Percentiles rank a stretch among this genome's conserved stretches.
phyloP scores from a whole-genome alignment of 768 basidiomycete species.

The Mycena vitilis region DNA sequence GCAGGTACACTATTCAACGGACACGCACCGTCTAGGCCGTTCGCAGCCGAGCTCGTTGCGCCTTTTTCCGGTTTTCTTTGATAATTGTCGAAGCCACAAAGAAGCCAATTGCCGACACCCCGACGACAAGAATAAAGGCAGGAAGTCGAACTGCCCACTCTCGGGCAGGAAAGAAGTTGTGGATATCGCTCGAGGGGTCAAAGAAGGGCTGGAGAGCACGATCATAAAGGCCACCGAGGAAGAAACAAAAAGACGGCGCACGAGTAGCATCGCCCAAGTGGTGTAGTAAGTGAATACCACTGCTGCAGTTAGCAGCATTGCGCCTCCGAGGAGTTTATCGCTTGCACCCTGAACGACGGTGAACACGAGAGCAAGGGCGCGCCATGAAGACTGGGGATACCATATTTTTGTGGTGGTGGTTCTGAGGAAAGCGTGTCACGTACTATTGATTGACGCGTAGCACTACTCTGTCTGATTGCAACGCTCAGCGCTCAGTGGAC shows the following conservation, averaged over 20 bases:
- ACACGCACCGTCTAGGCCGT: slow-evolving; percentile 58
- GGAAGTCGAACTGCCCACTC: slow-evolving; percentile 95
- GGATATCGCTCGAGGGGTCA: slow-evolving; percentile 76
- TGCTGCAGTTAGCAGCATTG: slow-evolving; percentile 83
- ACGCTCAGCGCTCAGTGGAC: too few species aligned
- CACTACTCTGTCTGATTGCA: slow-evolving; percentile 1
- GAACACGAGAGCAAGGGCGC: slow-evolving; percentile 9
- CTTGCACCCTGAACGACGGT: slow-evolving; percentile 71
- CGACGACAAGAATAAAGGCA: slow-evolving; percentile 83
- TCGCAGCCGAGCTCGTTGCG: slow-evolving; percentile 69
- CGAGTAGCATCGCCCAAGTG: slow-evolving; percentile 89
- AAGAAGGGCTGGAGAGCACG: slow-evolving; percentile 78
- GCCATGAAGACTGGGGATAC: slow-evolving; percentile 23
- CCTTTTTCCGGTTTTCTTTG: slow-evolving; percentile 78
- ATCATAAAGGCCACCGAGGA: slow-evolving; percentile 23
- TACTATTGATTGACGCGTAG: slow-evolving; percentile 10
- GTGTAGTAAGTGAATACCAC: slow-evolving; percentile 92
- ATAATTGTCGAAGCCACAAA: slow-evolving; percentile 84
- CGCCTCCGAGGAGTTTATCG: slow-evolving; percentile 83
- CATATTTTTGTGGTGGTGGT: slow-evolving; percentile 36
- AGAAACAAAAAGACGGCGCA: slow-evolving; percentile 50
- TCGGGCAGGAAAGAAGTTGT: slow-evolving; percentile 83
- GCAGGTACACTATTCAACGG: too few species aligned
- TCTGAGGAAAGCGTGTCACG: slow-evolving; percentile 21
- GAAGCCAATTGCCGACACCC: slow-evolving; percentile 80